These are phyloP conservation scores for Theobroma grandiflorum DNA, from an alignment of 441 rosid genomes.

Conservation along the genomic window DNA sequence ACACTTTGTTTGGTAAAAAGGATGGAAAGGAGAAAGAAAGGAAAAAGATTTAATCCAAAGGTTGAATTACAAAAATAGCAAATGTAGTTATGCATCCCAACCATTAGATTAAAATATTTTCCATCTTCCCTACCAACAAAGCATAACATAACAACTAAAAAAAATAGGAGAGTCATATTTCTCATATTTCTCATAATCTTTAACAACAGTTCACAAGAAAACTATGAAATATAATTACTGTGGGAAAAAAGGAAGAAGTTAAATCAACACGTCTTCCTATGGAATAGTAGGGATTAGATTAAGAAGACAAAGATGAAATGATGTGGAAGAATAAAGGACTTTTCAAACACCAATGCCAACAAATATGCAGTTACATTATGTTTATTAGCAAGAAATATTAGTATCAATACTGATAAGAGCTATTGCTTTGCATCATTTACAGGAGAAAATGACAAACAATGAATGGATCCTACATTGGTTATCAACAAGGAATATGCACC, in stretches of 20 bases:
- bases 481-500: background rate
- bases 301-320: background rate
- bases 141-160: background rate
- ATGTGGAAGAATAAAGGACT: background rate
- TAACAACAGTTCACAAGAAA: background rate
- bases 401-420: background rate
- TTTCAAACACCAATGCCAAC: background rate
- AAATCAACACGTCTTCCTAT: background rate
- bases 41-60: no score
- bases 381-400: background rate
- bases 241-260: background rate
- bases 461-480: background rate
- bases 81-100: no score
- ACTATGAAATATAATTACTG: background rate
- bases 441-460: background rate
- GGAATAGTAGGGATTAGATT: background rate
- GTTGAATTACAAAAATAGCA: no score
- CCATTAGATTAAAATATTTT: no score
- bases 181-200: background rate
- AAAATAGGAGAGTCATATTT: background rate
- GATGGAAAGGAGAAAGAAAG: no score
- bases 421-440: background rate
- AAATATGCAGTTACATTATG: background rate
- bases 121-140: no score
- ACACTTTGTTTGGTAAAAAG: background rate